Percentiles rank a stretch among this genome's conserved stretches.
phyloP scores from a whole-genome alignment of 176 grass and related monocot genomes.

The Otatea glauca region DNA sequence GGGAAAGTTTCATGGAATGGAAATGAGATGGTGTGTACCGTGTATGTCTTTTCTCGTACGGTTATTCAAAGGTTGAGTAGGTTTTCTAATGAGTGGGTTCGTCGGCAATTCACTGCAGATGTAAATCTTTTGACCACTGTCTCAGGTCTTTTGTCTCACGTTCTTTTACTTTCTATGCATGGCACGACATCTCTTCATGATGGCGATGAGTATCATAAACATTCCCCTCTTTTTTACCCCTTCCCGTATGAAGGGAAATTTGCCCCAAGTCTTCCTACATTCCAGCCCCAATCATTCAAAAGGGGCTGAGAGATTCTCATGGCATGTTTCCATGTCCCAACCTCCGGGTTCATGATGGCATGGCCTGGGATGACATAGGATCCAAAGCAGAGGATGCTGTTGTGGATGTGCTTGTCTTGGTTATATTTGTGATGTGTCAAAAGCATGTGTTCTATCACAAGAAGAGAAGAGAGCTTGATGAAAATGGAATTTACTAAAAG shows the following conservation, averaged over 20 bases:
- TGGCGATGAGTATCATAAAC: conserved; percentile 48
- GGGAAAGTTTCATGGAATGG: neutral
- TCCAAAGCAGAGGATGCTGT: neutral
- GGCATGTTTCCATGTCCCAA: conserved; percentile 45
- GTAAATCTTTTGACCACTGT: conserved; percentile 66
- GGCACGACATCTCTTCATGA: conserved; percentile 46
- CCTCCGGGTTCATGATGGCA: conserved; percentile 32
- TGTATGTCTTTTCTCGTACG: neutral
- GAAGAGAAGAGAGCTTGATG: neutral
- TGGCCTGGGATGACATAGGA: conserved; percentile 8
- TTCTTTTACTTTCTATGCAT: conserved; percentile 48
- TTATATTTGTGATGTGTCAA: neutral
- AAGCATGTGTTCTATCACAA: neutral
- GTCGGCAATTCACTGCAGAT: conserved; percentile 35
- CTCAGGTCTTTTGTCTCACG: conserved; percentile 12
- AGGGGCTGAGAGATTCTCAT: conserved; percentile 45
- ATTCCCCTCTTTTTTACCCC: conserved; percentile 36
- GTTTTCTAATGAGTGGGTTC: conserved; percentile 18
- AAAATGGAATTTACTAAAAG: neutral
- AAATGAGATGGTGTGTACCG: neutral
- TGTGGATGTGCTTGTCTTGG: neutral
- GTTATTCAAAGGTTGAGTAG: neutral
- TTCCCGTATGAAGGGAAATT: conserved; percentile 44
- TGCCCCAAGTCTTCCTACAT: conserved; percentile 45
- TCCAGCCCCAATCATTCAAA: conserved; percentile 55